Conservation (phyloP, 345 rosid species). For the Bruguiera sexangula region DNA sequence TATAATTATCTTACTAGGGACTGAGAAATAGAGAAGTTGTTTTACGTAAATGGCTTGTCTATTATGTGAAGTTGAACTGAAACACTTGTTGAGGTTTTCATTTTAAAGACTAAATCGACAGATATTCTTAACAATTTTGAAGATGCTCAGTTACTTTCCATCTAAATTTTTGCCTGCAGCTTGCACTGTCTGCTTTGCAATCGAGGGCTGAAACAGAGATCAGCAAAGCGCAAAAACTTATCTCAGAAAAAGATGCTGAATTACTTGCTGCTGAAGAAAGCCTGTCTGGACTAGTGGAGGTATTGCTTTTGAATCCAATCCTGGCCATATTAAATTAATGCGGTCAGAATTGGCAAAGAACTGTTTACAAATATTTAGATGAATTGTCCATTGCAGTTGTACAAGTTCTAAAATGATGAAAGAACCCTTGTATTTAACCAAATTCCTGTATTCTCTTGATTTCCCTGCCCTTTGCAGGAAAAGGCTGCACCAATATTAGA, state of each 20-base stretch:
- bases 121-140: not conserved
- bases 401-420: not conserved
- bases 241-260: slow-evolving; percentile 72
- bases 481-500: not conserved
- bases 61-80: not conserved
- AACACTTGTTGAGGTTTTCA: no score
- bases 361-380: no score
- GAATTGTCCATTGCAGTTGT: no score
- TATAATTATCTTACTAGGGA: not conserved
- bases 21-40: not conserved
- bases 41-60: not conserved
- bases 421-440: no score
- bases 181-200: slow-evolving; percentile 63
- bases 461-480: not conserved
- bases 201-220: slow-evolving; percentile 70
- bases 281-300: slow-evolving; percentile 82
- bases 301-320: slow-evolving; percentile 16
- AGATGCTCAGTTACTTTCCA: not conserved
- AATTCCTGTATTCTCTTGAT: not conserved
- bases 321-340: not conserved
- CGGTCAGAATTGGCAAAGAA: not conserved
- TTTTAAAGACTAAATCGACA: not conserved
- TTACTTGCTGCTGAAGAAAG: slow-evolving; percentile 73
- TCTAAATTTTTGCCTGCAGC: slow-evolving; percentile 31
- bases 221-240: slow-evolving; percentile 58